These are phyloP conservation scores for Gossypioides kirkii DNA, from an alignment of 345 rosid genomes.

Conservation along the genomic window DNA sequence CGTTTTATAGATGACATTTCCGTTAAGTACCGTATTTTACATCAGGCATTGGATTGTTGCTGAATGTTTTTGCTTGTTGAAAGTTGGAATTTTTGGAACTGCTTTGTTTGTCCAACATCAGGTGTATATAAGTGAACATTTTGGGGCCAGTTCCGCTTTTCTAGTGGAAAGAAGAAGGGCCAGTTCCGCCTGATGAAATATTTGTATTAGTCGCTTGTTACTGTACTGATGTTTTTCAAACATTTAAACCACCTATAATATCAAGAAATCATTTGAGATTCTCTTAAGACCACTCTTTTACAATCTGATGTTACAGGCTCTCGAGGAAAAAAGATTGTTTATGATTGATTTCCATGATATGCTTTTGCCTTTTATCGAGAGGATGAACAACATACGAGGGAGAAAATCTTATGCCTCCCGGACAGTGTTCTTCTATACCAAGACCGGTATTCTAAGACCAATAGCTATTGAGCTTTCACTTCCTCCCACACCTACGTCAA, in stretches of 20 bases:
- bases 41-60: background rate
- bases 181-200: background rate
- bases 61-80: background rate
- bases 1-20: background rate
- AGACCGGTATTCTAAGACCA: constrained; percentile 47
- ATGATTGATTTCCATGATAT: constrained; percentile 81
- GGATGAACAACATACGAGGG: constrained; percentile 67
- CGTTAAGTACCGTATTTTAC: background rate
- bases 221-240: background rate
- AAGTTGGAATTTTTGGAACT: background rate
- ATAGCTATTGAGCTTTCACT: constrained; percentile 84
- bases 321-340: constrained; percentile 76
- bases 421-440: constrained; percentile 57
- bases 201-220: background rate
- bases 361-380: constrained; percentile 67
- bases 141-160: background rate
- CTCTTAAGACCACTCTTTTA: constrained; percentile 4
- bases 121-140: background rate
- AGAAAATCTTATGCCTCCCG: constrained; percentile 83
- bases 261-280: background rate
- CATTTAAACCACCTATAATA: background rate
- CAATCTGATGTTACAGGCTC: constrained; percentile 50
- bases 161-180: background rate
- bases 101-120: constrained; percentile 2
- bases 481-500: constrained; percentile 51